Evolutionary conservation across 2,329 filamentous ascomycete genomes (phyloP).

Genomic region (Hymenotorrendiella dingleyae): DNA sequence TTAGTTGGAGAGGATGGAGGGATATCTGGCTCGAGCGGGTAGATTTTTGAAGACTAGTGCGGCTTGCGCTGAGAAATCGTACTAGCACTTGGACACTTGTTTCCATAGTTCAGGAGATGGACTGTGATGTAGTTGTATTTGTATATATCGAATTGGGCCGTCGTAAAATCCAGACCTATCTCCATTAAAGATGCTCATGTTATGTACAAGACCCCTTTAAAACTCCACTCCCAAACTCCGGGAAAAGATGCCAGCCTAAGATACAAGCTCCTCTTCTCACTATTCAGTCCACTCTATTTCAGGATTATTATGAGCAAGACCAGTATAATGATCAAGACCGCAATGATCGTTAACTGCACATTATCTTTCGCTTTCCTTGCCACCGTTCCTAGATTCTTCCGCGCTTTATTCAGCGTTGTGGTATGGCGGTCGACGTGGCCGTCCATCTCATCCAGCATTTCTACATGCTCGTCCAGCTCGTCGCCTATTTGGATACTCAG

Average conservation of each 20-base stretch:
- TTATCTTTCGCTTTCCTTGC: slow-evolving; percentile 73
- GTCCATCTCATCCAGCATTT: slow-evolving; percentile 86
- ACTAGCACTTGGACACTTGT: too few species aligned
- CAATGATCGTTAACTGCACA: slow-evolving; percentile 72
- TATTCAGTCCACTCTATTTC: slow-evolving; percentile 39
- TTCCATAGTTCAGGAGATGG: too few species aligned
- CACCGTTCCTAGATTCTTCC: slow-evolving; percentile 64
- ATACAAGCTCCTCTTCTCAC: not conserved
- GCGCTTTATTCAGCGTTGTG: slow-evolving; percentile 67
- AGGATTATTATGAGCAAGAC: slow-evolving; percentile 62
- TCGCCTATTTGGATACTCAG: slow-evolving; percentile 94
- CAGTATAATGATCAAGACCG: slow-evolving; percentile 60
- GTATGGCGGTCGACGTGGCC: slow-evolving; percentile 75
- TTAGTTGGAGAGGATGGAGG: too few species aligned
- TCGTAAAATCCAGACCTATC: not conserved
- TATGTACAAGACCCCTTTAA: slow-evolving; percentile 2
- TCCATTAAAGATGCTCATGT: not conserved
- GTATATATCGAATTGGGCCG: slow-evolving; percentile 2
- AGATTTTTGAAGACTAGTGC: too few species aligned
- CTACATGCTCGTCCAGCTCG: slow-evolving; percentile 85
- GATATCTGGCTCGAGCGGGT: too few species aligned
- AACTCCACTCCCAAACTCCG: slow-evolving; percentile 10
- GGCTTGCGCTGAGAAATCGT: too few species aligned
- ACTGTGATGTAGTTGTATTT: too few species aligned
- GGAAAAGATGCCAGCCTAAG: slow-evolving; percentile 6